Base-by-base conservation (phyloP, 768 basidiomycete species). In the Leccinellum albellum region DNA sequence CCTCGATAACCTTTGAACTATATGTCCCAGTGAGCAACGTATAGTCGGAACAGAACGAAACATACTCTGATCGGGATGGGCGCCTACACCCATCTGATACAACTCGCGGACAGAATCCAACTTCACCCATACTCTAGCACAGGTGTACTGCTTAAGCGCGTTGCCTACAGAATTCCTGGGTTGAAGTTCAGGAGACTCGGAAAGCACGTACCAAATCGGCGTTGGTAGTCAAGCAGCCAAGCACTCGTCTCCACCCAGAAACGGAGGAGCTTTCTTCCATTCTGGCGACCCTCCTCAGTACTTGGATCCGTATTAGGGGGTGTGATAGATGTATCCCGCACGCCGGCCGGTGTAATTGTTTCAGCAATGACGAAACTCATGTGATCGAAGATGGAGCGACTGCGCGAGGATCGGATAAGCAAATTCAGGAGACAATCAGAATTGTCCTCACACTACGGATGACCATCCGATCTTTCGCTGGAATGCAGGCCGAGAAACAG, bases 231-330 rank as follows among this genome's bases (percentile, higher is more conserved):
- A 4, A 76, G 72, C 20, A 86, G 63, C 84, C 85, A 93, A 3
- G 88, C 81, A 40, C 80, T 73, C 8, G 87, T 71, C 67, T 94
- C 91, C 17, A 91, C 79, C 91, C 91, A 93, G 28, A 86, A 88
- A 32, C 91, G 82, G 49, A 93, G 77, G 4, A 93, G 78, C 64
- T 79, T 86, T 23, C 79, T 79, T 5, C 85, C 79, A 58, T 78
- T 81, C 54, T 76, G 75, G 56, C 72, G 78, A 17, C 85, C 86
- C 37, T 76, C 71, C 9, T 72, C 64, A 9, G 75, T 77, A 10
- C 53, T 64, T 15, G 75, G 63, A 57, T 88, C 82, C 4, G 83
- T 82, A 6, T 70, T 44, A 0, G 88, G 88, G 20, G 87, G 82
- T 6, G 73, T 74, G 13, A 91, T 71, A 1, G 76, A 78, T 6